These are phyloP conservation scores for Ogataea parapolymorpha DNA, from an alignment of 805 yeast species.

Conservation along the genomic window DNA sequence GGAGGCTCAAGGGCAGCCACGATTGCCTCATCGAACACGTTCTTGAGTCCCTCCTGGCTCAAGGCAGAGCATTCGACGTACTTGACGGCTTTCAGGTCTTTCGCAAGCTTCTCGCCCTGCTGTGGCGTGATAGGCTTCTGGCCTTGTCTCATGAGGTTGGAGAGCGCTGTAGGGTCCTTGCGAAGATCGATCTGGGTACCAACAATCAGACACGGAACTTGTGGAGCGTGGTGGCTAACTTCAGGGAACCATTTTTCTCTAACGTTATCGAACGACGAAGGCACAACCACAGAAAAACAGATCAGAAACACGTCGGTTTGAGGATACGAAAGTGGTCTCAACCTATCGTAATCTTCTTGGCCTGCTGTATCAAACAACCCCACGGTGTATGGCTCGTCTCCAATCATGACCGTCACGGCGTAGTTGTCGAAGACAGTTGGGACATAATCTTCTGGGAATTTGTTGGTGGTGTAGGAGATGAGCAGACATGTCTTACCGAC, in stretches of 20 bases:
- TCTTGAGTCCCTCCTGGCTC: slow-evolving; percentile 94
- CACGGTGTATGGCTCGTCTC: slow-evolving; percentile 95
- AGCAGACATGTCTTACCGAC: slow-evolving; percentile 96
- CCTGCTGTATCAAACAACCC: slow-evolving; percentile 99
- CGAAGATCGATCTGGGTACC: slow-evolving; percentile 96
- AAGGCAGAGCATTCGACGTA: slow-evolving; percentile 97
- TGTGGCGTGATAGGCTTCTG: slow-evolving; percentile 81
- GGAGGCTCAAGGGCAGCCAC: slow-evolving; percentile 99
- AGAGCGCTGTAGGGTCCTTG: slow-evolving; percentile 86
- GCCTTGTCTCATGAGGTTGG: slow-evolving; percentile 87
- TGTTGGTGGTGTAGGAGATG: slow-evolving; percentile 93
- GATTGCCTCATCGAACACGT: slow-evolving; percentile 97
- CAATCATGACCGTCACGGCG: slow-evolving; percentile 93
- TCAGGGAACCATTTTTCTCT: slow-evolving; percentile 99
- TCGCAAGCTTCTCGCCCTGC: slow-evolving; percentile 89
- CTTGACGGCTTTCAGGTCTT: slow-evolving; percentile 91
- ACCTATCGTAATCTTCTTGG: slow-evolving; percentile 97
- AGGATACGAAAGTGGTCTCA: slow-evolving; percentile 95
- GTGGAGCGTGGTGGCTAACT: slow-evolving; percentile 92
- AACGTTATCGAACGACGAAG: slow-evolving; percentile 95
- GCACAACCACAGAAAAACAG: slow-evolving; percentile 94
- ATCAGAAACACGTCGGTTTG: slow-evolving; percentile 95
- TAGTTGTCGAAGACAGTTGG: slow-evolving; percentile 98
- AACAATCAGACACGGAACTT: slow-evolving; percentile 93
- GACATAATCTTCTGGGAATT: slow-evolving; percentile 96